Conservation (phyloP, 148 eudicot genomes). For the Chenopodium quinoa region DNA sequence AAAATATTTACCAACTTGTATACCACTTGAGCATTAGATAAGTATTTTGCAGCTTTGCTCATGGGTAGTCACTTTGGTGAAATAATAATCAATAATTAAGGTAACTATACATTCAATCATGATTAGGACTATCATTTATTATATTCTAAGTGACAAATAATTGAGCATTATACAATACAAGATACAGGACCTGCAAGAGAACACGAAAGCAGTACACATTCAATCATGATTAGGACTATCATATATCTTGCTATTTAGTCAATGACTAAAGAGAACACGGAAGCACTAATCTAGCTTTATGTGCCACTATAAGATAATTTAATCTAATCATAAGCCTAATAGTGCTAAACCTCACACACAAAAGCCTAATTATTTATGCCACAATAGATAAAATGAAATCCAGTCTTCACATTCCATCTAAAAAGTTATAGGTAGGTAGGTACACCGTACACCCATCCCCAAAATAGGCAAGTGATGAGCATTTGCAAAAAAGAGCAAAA, state of each 20-base stretch:
- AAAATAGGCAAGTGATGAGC: too few relatives aligned
- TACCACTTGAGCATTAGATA: not conserved
- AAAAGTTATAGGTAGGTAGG: too few relatives aligned
- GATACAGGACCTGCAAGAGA: not conserved
- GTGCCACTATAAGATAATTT: too few relatives aligned
- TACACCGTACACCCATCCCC: too few relatives aligned
- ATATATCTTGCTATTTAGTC: not conserved
- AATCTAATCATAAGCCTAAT: too few relatives aligned
- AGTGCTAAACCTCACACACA: too few relatives aligned
- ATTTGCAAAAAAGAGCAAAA: too few relatives aligned
- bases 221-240: not conserved
- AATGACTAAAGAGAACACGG: not conserved
- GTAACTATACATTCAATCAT: not conserved
- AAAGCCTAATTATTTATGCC: too few relatives aligned
- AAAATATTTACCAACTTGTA: not conserved
- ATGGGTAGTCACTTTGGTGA: not conserved
- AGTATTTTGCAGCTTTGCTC: not conserved
- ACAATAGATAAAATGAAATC: too few relatives aligned
- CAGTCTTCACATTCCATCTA: too few relatives aligned
- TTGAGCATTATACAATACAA: not conserved
- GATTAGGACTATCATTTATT: not conserved
- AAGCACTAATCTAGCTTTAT: too few relatives aligned
- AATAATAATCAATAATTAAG: not conserved
- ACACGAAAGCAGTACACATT: too few relatives aligned
- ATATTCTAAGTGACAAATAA: not conserved